Conservation (phyloP, 176 grass and related monocot species). For the Musa troglodytarum region DNA sequence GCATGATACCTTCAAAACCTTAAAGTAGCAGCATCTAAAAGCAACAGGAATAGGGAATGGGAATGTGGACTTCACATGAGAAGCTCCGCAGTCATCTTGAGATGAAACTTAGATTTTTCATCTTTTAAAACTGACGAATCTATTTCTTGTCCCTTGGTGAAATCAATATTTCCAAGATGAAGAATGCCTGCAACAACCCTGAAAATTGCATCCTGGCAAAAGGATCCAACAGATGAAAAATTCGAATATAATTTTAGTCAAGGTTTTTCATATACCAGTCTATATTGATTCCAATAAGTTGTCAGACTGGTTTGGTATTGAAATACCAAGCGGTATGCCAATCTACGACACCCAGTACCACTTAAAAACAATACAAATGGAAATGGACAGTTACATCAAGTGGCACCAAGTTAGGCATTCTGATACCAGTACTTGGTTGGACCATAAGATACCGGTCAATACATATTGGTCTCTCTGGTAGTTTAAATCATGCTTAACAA, state of each 20-base stretch:
- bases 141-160: slow-evolving; percentile 86
- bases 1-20: slow-evolving; percentile 5
- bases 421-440: too few relatives aligned
- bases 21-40: neutral
- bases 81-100: slow-evolving; percentile 83
- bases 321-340: too few relatives aligned
- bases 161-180: slow-evolving; percentile 95
- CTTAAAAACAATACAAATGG: too few relatives aligned
- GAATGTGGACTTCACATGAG: slow-evolving; percentile 52
- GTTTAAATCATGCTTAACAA: neutral
- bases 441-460: too few relatives aligned
- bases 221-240: slow-evolving; percentile 1
- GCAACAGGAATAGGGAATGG: neutral
- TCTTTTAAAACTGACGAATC: slow-evolving; percentile 96
- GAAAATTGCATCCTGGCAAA: slow-evolving; percentile 87
- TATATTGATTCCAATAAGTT: too few relatives aligned
- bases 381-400: too few relatives aligned
- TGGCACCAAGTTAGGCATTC: too few relatives aligned
- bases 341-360: too few relatives aligned
- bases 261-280: too few relatives aligned
- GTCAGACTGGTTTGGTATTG: too few relatives aligned
- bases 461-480: too few relatives aligned
- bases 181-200: slow-evolving; percentile 97
- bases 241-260: too few relatives aligned
- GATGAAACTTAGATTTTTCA: slow-evolving; percentile 98